Conservation (phyloP, 139 green algal genomes). For the Chlorella sp. region DNA sequence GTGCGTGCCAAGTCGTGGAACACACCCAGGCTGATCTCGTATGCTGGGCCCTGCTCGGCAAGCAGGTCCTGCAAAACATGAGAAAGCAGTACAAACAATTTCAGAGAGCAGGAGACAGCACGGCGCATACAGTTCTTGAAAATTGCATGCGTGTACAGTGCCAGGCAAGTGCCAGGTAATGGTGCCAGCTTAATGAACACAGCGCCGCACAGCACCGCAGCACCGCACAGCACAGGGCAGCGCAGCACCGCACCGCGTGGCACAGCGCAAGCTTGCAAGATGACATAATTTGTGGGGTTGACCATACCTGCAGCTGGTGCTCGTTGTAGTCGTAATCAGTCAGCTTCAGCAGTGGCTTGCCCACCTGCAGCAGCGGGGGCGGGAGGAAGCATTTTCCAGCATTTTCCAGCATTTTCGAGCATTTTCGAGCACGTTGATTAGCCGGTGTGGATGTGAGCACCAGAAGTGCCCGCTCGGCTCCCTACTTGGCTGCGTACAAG, state of each 20-base stretch:
- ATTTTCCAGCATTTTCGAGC: too few relatives aligned
- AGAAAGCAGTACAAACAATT: not conserved
- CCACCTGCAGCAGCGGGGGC: not conserved
- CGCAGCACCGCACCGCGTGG: not conserved
- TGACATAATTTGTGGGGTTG: too few relatives aligned
- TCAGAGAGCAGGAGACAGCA: not conserved
- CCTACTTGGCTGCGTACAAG: too few relatives aligned
- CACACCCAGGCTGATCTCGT: conserved; percentile 18
- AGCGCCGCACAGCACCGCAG: not conserved
- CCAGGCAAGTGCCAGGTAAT: too few relatives aligned
- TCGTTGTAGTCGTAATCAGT: conserved; percentile 32
- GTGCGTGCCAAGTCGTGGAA: conserved; percentile 24
- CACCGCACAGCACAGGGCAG: not conserved
- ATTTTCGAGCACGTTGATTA: not conserved
- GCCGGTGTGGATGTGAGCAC: not conserved
- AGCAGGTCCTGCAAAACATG: conserved; percentile 26
- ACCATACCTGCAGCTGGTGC: conserved; percentile 25
- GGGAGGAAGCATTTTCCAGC: not conserved
- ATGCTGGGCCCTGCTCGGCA: conserved; percentile 5
- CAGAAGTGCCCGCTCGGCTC: not conserved
- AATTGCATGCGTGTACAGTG: not conserved
- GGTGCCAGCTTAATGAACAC: too few relatives aligned
- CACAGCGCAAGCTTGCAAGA: not conserved
- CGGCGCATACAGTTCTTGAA: not conserved
- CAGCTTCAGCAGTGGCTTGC: conserved; percentile 34